Base-by-base conservation (phyloP, 2,329 filamentous ascomycete genomes). In the Erysiphe neolycopersici region DNA sequence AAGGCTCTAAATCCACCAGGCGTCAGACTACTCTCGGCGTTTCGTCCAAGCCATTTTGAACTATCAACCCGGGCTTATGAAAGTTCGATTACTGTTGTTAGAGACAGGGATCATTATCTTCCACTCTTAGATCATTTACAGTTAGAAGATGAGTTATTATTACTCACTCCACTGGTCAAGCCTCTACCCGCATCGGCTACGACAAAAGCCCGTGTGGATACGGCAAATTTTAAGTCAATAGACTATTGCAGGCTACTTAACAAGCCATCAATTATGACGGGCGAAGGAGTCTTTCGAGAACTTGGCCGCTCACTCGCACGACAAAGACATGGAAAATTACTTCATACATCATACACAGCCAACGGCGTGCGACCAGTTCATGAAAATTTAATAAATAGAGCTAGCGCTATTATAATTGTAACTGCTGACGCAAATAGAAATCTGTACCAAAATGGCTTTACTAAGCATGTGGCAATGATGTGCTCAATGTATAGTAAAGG, bases 361-460 rank as follows among this genome's bases (percentile, higher is more conserved):
- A 92, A 93, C 52, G 85, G 85, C 13, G 77, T 95, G 3, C 70
- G 85, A 33, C 85, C 85, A 58, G 80, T 93, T 0, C 87, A 95
- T 56, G 87, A 95, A 54, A 89, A 87, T 48, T 66, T 94, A 16
- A 91, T 94, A 56, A 80, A 85, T 50, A 69, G 84, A 51, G 84
- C 85, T 11, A 82, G 79, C 43, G 82, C 80, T 4, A 83, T 94
- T 48, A 79, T 95, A 17, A 76, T 94, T 42, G 71, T 94, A 30
- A 94, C 87, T 0, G 87, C 87, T 10, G 87, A 95, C 60, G 85
- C 85, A 0, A 93, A 93, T 56, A 71, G 85, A 36, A 94, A 95
- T 55, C 63, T 92, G 13, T 95, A 94, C 55, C 87, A 95, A 58
- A 75, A 83, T 42, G 84, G 84, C 0, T 95, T 95, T 56, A 87